phyloP scores from a whole-genome alignment of 257 asterid genomes.

The Nicotiana undulata region DNA sequence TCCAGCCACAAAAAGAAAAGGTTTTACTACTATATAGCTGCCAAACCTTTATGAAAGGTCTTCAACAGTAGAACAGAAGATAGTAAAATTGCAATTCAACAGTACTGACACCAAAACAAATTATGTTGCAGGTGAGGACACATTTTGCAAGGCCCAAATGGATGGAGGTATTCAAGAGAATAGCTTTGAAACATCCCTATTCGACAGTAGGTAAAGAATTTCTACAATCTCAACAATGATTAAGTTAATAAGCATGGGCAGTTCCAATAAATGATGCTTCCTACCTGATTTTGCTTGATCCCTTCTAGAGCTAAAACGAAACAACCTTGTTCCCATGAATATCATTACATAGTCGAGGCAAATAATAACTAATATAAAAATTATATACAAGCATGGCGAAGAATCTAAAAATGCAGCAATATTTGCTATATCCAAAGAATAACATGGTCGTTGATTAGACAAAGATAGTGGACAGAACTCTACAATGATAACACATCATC shows the following conservation, averaged over 20 bases:
- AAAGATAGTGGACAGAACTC: background rate
- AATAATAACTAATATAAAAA: background rate
- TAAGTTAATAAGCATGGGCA: background rate
- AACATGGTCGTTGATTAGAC: background rate
- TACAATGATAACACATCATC: background rate
- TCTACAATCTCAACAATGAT: background rate
- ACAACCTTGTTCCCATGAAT: background rate
- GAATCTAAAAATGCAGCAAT: background rate
- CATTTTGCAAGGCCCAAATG: constrained; percentile 43
- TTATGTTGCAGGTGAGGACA: constrained; percentile 58
- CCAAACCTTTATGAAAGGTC: background rate
- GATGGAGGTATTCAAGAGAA: constrained; percentile 68
- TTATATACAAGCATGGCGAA: background rate
- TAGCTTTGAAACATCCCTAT: constrained; percentile 71
- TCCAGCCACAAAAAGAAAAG: background rate
- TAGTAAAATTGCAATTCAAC: background rate
- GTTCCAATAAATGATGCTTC: background rate
- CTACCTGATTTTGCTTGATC: background rate
- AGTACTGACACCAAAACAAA: background rate
- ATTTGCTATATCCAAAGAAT: background rate
- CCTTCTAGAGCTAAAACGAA: background rate
- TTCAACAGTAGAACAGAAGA: background rate
- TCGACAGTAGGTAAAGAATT: constrained; percentile 60
- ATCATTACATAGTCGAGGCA: background rate
- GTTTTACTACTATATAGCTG: background rate